Evolutionary conservation across 2,329 filamentous ascomycete genomes (phyloP).

Genomic region (Raffaelea ambrosiae): DNA sequence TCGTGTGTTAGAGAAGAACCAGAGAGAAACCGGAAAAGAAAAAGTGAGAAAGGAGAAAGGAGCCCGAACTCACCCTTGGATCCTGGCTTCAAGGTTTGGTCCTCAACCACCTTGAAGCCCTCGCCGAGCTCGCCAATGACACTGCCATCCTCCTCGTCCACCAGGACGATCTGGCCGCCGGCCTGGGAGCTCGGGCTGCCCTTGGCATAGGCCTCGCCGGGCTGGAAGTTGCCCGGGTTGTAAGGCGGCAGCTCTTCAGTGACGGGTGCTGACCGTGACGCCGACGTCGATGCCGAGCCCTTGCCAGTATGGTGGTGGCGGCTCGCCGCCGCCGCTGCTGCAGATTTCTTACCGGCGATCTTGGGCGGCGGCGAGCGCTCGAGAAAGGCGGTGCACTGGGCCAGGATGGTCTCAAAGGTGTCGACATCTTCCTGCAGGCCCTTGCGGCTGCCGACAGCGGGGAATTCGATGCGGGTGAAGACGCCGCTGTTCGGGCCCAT

Average conservation of each 20-base stretch:
- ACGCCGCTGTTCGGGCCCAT: slow-evolving; percentile 79
- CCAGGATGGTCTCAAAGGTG: slow-evolving; percentile 90
- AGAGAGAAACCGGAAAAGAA: neutral
- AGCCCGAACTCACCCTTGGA: slow-evolving; percentile 62
- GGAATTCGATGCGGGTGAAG: slow-evolving; percentile 91
- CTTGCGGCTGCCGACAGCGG: slow-evolving; percentile 58
- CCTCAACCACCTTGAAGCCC: slow-evolving; percentile 46
- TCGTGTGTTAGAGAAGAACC: slow-evolving; percentile 1
- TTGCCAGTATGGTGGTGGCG: neutral
- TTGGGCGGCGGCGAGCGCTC: slow-evolving; percentile 66
- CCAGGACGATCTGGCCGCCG: slow-evolving; percentile 74
- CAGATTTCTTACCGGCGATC: slow-evolving; percentile 2
- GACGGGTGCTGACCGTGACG: slow-evolving; percentile 8
- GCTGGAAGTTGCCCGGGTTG: slow-evolving; percentile 72
- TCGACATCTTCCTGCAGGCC: slow-evolving; percentile 86
- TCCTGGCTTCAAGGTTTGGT: slow-evolving; percentile 67
- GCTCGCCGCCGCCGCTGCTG: slow-evolving; percentile 14
- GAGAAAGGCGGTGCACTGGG: slow-evolving; percentile 90
- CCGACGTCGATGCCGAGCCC: slow-evolving; percentile 2
- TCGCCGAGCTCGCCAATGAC: slow-evolving; percentile 66
- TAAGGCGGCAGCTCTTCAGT: slow-evolving; percentile 52
- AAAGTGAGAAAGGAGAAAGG: neutral
- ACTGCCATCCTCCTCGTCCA: slow-evolving; percentile 94
- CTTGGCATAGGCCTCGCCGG: slow-evolving; percentile 68
- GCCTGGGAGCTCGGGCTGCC: slow-evolving; percentile 49